phyloP scores from a whole-genome alignment of 768 basidiomycete genomes.

The Boletellus ananas region DNA sequence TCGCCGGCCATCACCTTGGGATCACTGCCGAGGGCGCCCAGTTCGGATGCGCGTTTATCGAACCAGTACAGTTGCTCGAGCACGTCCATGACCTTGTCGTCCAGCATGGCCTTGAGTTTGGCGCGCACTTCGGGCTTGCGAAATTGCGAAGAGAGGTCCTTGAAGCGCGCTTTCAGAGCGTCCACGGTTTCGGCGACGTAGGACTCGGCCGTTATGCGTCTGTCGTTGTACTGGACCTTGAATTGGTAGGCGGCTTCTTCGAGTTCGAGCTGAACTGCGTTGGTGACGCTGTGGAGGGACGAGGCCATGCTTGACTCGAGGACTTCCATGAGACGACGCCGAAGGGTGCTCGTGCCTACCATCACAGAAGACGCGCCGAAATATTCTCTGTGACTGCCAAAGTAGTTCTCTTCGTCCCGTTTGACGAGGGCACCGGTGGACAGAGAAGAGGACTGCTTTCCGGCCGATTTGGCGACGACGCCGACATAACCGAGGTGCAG shows the following conservation, averaged over 20 bases:
- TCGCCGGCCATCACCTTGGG: conserved; percentile 66
- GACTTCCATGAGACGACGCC: conserved; percentile 91
- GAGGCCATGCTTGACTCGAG: conserved; percentile 97
- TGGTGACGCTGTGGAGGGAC: conserved; percentile 92
- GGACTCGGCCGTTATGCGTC: conserved; percentile 89
- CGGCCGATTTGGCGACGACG: conserved; percentile 81
- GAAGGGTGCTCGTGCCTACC: conserved; percentile 89
- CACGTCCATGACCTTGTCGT: conserved; percentile 96
- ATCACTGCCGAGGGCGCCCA: conserved; percentile 67
- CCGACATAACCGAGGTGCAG: conserved; percentile 96
- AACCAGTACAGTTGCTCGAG: conserved; percentile 97
- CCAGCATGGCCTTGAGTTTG: conserved; percentile 88
- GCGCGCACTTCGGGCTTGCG: conserved; percentile 83
- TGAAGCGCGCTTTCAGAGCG: conserved; percentile 84
- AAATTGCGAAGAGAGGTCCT: conserved; percentile 80
- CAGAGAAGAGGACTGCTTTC: conserved; percentile 51
- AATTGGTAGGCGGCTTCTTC: conserved; percentile 98
- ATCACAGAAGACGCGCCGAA: conserved; percentile 68
- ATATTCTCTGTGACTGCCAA: conserved; percentile 55
- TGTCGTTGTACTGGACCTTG: conserved; percentile 98
- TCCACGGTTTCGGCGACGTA: conserved; percentile 99
- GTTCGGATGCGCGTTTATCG: conserved; percentile 79
- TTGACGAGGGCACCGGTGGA: conserved; percentile 47
- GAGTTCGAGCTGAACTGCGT: conserved; percentile 94
- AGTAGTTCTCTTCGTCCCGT: conserved; percentile 65